Base-by-base conservation (phyloP, 306 rosid genomes). In the Glycyrrhiza uralensis region DNA sequence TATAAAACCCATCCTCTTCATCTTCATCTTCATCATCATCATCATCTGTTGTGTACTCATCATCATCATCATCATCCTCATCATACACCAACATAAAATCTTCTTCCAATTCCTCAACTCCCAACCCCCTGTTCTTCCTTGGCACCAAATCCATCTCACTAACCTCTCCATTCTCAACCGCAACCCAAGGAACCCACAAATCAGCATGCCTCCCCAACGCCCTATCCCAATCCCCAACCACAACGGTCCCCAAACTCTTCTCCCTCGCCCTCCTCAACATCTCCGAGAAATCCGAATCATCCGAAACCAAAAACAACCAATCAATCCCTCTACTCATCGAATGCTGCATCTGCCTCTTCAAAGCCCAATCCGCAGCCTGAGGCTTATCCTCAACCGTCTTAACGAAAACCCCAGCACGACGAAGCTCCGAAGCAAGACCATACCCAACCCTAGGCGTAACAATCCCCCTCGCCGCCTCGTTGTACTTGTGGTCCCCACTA, bases 321-420 rank as follows among this genome's bases (percentile, higher is more conserved):
- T 93, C 98, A 46, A 93, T 60, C 46, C 97, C 96, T 23, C 92
- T 69, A 69, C 85, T 89, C 96, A 93, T 89, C 0, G 97, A 90
- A 22, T 91, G 96, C 69, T 86, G 90, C 92, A 93, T 91, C 74
- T 89, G 94, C 68, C 82, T 83, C 91, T 91, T 93, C 85, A 93
- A 11, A 0, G 94, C 97, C 98, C 97, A 93, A 81, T 90, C 97
- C 49, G 96, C 96, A 19, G 97, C 97, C 79, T 91, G 98, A 0
- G 97, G 97, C 66, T 93, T 93, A 83, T 93, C 98, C 83, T 91
- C 85, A 20, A 93, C 98, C 0, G 97, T 93, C 82, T 89, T 93
- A 42, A 93, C 98, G 55, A 80, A 89, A 13, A 93, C 92, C 32
- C 98, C 94, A 0, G 97, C 97, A 0, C 96, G 87, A 60, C 98